Conservation (phyloP, 345 rosid species). For the Lepidium sativum region DNA sequence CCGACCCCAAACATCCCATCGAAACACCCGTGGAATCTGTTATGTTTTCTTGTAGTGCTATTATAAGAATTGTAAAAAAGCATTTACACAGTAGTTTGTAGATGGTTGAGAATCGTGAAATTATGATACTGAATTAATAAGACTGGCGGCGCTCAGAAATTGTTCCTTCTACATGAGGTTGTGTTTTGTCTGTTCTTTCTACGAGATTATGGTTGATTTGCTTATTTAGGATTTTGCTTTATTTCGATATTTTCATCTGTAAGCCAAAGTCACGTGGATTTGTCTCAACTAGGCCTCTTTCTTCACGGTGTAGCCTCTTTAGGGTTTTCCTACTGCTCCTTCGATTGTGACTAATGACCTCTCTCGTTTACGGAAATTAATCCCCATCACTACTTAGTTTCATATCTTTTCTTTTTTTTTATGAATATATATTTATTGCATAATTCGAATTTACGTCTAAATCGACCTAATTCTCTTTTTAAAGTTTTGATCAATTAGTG, state of each 20-base stretch:
- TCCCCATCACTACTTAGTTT: not conserved
- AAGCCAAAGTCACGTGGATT: conserved; percentile 28
- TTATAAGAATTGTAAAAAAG: not conserved
- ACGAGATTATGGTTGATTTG: conserved; percentile 32
- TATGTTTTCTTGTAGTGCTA: no score
- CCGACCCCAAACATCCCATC: no score
- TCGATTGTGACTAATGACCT: conserved; percentile 23
- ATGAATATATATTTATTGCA: no score
- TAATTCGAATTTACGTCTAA: no score
- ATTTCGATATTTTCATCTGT: not conserved
- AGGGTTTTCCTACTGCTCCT: conserved; percentile 8
- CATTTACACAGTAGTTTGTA: not conserved
- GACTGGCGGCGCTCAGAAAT: conserved; percentile 32
- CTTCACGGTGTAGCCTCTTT: conserved; percentile 26
- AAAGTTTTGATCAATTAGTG: not conserved
- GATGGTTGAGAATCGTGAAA: conserved; percentile 23
- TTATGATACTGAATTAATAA: conserved; percentile 18
- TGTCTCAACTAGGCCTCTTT: conserved; percentile 29
- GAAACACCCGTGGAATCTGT: no score
- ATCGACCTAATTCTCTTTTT: not conserved
- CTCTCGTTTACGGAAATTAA: conserved; percentile 6
- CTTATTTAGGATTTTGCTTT: conserved; percentile 21
- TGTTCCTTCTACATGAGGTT: conserved; percentile 34
- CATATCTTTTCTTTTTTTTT: no score
- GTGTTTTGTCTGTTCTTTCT: conserved; percentile 30